Percentiles rank a stretch among this genome's conserved stretches.
Conservation (phyloP, 768 basidiomycete species). For the Leucocoprinus birnbaumii region DNA sequence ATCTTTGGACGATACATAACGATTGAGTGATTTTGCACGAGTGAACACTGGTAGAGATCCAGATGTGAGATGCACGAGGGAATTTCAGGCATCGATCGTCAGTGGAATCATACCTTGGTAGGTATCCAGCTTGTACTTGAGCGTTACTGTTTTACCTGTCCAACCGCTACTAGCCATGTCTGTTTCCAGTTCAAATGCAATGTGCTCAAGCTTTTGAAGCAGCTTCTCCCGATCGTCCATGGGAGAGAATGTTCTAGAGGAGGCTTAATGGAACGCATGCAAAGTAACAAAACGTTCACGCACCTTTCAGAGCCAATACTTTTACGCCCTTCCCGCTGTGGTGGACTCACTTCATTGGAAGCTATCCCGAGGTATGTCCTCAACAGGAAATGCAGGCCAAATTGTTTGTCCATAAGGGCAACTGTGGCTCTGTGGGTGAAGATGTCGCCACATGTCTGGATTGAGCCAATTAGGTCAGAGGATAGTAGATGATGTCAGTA, state of each 20-base stretch:
- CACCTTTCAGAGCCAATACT: slow-evolving; percentile 85
- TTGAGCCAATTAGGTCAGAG: slow-evolving; percentile 3
- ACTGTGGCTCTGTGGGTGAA: slow-evolving; percentile 70
- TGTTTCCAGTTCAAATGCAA: slow-evolving; percentile 76
- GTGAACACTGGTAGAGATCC: slow-evolving; percentile 55
- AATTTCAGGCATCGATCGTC: not conserved
- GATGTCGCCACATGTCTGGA: slow-evolving; percentile 88
- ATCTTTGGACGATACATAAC: slow-evolving; percentile 75
- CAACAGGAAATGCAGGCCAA: slow-evolving; percentile 75
- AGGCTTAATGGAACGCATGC: too few relatives aligned
- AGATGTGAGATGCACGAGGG: not conserved
- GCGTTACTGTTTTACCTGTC: slow-evolving; percentile 83
- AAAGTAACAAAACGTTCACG: not conserved
- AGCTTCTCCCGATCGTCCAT: slow-evolving; percentile 59
- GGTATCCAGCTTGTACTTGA: slow-evolving; percentile 92
- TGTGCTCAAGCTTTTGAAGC: slow-evolving; percentile 72
- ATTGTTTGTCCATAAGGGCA: slow-evolving; percentile 83
- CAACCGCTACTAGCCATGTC: slow-evolving; percentile 82
- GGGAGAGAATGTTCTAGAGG: slow-evolving; percentile 8
- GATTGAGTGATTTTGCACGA: slow-evolving; percentile 76
- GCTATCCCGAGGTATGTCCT: slow-evolving; percentile 84
- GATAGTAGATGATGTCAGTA: not conserved
- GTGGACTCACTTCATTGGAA: slow-evolving; percentile 76
- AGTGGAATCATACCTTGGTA: slow-evolving; percentile 58
- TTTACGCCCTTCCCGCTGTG: slow-evolving; percentile 79